Percentiles rank a stretch among this genome's conserved stretches.
These are phyloP conservation scores for Acorus calamus DNA, from an alignment of 106 monocot species.

Conservation along the genomic window DNA sequence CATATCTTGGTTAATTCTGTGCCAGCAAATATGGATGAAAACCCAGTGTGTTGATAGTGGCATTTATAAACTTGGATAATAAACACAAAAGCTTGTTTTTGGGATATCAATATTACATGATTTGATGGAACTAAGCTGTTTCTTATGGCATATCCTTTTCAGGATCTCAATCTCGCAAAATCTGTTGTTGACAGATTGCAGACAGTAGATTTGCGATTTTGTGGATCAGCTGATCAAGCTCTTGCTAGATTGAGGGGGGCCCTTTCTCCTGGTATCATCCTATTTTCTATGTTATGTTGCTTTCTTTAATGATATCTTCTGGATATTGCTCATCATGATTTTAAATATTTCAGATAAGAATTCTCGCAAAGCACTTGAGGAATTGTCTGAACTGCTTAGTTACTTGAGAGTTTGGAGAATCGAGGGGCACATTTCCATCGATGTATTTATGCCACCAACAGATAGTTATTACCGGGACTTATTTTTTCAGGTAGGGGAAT, in stretches of 20 bases:
- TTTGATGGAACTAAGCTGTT: background rate
- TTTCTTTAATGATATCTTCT: background rate
- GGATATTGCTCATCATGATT: background rate
- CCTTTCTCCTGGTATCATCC: slow-evolving; percentile 53
- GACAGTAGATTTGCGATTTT: slow-evolving; percentile 80
- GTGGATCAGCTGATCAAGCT: slow-evolving; percentile 67
- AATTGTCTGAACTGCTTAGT: slow-evolving; percentile 61
- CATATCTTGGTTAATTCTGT: no score
- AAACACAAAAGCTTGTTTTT: no score
- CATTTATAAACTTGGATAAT: no score
- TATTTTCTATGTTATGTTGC: background rate
- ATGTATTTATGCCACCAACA: slow-evolving; percentile 83
- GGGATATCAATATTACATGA: no score
- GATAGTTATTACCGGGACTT: slow-evolving; percentile 56
- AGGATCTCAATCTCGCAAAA: slow-evolving; percentile 81
- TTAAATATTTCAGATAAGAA: slow-evolving; percentile 35
- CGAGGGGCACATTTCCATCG: slow-evolving; percentile 52
- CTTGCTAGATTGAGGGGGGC: slow-evolving; percentile 95
- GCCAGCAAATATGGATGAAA: no score
- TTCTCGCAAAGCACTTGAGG: slow-evolving; percentile 75
- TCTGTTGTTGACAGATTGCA: slow-evolving; percentile 74
- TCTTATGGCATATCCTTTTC: slow-evolving; percentile 7
- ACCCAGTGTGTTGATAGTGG: no score
- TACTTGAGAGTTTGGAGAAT: slow-evolving; percentile 73
- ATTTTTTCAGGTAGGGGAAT: slow-evolving; percentile 61